Base-by-base conservation (phyloP, 2,329 filamentous ascomycete genomes). In the Penicillium nordicum region DNA sequence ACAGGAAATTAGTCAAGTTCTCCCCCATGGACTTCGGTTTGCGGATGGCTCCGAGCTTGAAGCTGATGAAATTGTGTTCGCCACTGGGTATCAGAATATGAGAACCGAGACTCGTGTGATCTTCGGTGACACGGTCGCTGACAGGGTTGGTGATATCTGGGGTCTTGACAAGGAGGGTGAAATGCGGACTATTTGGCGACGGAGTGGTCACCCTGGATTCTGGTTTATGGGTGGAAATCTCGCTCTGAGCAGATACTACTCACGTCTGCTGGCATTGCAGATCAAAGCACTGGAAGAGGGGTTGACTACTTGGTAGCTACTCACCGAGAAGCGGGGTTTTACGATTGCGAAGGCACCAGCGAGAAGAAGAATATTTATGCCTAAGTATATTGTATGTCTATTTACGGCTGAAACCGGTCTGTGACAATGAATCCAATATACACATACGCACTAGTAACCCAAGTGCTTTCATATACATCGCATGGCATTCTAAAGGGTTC, bases 191-290 rank as follows among this genome's bases (percentile, higher is more conserved):
- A 82, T 88, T 30, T 88, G 85, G 84, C 79, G 81, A 54, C 74
- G 74, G 27, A 85, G 79, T 18, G 85, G 85, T 0, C 84, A 88
- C 53, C 84, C 83, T 0, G 85, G 85, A 0, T 84, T 88, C 59
- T 89, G 85, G 86, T 84, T 86, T 61, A 84, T 86, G 64, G 86
- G 85, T 0, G 86, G 86, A 0, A 88, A 87, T 63, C 65, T 88
- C 36, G 84, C 84, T 0, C 69, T 88, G 55, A 85, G 83, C 60
- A 75, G 86, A 47, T 87, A 84, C 56, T 88, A 79, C 63, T 88
- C 84, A 0, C 79, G 77, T 40, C 44, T 78, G 30, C 59, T 82
- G 65, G 80, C 79, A 7, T 63, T 82, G 63, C 78, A 80, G 70
- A 81, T 82, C 50, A 79, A 79, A 67, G 78, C 71, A 0, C 47